Evolutionary conservation across 2,329 filamentous ascomycete species (phyloP).

Genomic region (Fusarium setosum): DNA sequence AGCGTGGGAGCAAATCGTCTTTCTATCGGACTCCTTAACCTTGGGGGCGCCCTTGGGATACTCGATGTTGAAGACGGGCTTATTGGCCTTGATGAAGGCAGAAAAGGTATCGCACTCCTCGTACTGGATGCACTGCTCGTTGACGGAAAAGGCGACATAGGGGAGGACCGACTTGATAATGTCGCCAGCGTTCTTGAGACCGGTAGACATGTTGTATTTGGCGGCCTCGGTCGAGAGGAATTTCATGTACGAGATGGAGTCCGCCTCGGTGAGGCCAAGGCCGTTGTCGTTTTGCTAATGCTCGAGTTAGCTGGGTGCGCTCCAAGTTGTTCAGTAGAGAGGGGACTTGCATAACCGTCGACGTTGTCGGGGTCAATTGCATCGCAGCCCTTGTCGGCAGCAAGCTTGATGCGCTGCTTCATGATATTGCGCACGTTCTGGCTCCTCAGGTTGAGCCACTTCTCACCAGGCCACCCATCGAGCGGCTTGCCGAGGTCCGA

Average conservation of each 20-base stretch:
- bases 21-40: conserved; percentile 48
- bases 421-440: conserved; percentile 73
- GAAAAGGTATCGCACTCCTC: conserved; percentile 68
- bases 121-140: conserved; percentile 75
- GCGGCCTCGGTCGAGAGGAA: conserved; percentile 69
- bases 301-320: neutral
- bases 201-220: conserved; percentile 67
- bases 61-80: conserved; percentile 81
- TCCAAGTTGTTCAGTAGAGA: neutral
- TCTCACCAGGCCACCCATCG: conserved; percentile 74
- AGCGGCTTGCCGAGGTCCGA: conserved; percentile 68
- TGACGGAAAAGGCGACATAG: conserved; percentile 73
- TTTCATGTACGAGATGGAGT: conserved; percentile 68
- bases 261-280: conserved; percentile 65
- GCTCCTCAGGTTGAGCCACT: conserved; percentile 72
- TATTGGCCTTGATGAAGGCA: conserved; percentile 67
- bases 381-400: conserved; percentile 71
- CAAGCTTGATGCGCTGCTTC: conserved; percentile 67
- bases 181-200: conserved; percentile 75
- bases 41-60: conserved; percentile 66
- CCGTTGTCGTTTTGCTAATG: conserved; percentile 69
- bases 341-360: conserved; percentile 67
- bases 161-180: conserved; percentile 64
- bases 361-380: conserved; percentile 79
- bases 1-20: conserved; percentile 55